phyloP scores from a whole-genome alignment of 345 rosid genomes.

The Gossypium thurberi region DNA sequence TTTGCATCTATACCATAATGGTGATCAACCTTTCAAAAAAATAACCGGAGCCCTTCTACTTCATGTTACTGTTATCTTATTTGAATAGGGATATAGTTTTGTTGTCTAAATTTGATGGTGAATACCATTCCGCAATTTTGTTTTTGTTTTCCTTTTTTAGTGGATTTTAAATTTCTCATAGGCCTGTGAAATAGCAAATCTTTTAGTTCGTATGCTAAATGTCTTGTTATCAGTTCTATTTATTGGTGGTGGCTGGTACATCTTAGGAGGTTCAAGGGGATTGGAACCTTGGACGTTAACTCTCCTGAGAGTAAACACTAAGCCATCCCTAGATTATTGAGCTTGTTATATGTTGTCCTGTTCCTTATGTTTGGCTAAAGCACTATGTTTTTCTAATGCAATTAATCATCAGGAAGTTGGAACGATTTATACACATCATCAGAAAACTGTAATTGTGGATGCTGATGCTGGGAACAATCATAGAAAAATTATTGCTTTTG shows the following conservation, averaged over 20 bases:
- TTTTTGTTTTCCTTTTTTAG: not conserved
- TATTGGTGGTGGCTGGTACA: not conserved
- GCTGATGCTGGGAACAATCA: slow-evolving; percentile 70
- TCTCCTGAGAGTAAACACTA: not conserved
- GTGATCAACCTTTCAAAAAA: not conserved
- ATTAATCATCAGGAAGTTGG: slow-evolving; percentile 65
- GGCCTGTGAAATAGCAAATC: not conserved
- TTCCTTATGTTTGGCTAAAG: slow-evolving; percentile 4
- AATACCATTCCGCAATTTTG: not conserved
- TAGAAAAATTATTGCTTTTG: slow-evolving; percentile 87
- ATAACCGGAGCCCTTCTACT: not conserved
- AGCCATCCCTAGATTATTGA: not conserved
- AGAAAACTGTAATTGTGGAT: slow-evolving; percentile 86
- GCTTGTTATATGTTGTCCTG: not conserved
- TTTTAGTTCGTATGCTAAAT: not conserved
- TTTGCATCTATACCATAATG: not conserved
- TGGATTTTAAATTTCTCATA: not conserved
- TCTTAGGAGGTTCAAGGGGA: not conserved
- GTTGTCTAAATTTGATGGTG: not conserved
- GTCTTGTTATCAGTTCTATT: not conserved
- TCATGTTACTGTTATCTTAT: not conserved
- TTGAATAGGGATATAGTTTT: not conserved
- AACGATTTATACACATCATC: slow-evolving; percentile 94
- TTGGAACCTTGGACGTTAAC: not conserved
- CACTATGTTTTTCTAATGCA: not conserved